Evolutionary conservation across 148 eudicot genomes (phyloP), one percentile per base, ranked within the genome.

Genomic region (Gaultheria prostrata): DNA sequence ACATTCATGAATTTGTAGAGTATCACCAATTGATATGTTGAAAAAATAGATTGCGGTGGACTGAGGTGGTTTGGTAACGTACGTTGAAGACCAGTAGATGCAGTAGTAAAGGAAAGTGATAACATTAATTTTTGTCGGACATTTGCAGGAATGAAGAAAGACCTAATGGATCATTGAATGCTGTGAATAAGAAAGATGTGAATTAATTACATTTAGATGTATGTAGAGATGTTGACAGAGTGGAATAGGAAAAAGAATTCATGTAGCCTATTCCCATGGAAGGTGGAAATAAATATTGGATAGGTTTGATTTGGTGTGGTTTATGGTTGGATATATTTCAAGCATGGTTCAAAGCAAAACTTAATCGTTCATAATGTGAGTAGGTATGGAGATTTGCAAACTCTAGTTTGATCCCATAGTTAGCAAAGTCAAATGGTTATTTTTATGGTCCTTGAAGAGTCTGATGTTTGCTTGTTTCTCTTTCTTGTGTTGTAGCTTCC

Each of bases 401-500:
- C 71, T 65, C 33, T 28, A 65, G 71, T 65, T 65, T 65, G 71
- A 26, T 65, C 35, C 65, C 67, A 61, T 8, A 8, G 28, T 59
- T 21, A 59, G 28, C 9, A 28, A 61, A 61, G 28, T 21, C 28
- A 61, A 61, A 61, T 61, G 13, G 67, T n/a, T 10, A n/a, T 61
- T 61, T 61, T 61, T 2, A 8, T 7, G 24, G 65, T 57, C 65
- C 65, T 56, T 61, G 28, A 61, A 61, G 67, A 3, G 28, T 39
- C 67, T 61, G 33, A 65, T 65, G 33, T 65, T 65, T 65, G 26
- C 32, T 65, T 5, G 70, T 65, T 82, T 80, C 59, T 50, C 53
- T 59, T 24, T 61, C 69, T 82, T 81, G 21, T 24, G n/a, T 39
- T 54, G 82, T 87, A 91, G 94, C 86, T 91, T 90, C 84, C 89